Evolutionary conservation across 1,139 yeast species (phyloP).

Genomic region (Kodamaea derodonti): DNA sequence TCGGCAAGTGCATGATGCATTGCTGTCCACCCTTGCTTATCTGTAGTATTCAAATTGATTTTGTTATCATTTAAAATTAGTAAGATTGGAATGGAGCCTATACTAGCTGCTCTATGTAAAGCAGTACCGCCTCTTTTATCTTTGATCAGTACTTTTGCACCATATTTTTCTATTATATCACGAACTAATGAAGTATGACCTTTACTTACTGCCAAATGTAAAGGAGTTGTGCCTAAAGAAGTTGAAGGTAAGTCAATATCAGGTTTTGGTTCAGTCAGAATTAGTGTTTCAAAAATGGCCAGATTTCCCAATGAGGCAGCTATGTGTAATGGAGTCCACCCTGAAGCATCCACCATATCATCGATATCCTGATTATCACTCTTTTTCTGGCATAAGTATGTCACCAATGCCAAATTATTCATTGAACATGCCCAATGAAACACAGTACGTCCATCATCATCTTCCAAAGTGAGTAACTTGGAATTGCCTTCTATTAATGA

Average conservation of each 20-base stretch:
- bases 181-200: slow-evolving; percentile 52
- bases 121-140: slow-evolving; percentile 68
- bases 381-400: slow-evolving; percentile 33
- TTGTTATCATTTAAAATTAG: slow-evolving; percentile 45
- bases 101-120: slow-evolving; percentile 80
- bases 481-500: slow-evolving; percentile 49
- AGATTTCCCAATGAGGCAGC: slow-evolving; percentile 71
- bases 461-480: slow-evolving; percentile 41
- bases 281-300: slow-evolving; percentile 42
- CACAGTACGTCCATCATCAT: slow-evolving; percentile 77
- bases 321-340: slow-evolving; percentile 88
- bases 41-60: slow-evolving; percentile 67
- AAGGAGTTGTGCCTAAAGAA: slow-evolving; percentile 63
- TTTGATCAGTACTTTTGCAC: slow-evolving; percentile 60
- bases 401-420: slow-evolving; percentile 52
- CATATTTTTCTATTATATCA: slow-evolving; percentile 45
- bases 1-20: slow-evolving; percentile 90
- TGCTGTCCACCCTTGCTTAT: slow-evolving; percentile 77
- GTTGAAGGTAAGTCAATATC: slow-evolving; percentile 52
- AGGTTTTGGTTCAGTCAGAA: slow-evolving; percentile 21
- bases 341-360: slow-evolving; percentile 64
- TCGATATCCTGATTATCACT: slow-evolving; percentile 51
- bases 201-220: slow-evolving; percentile 77
- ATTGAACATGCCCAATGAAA: slow-evolving; percentile 87
- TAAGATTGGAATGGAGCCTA: slow-evolving; percentile 60